Conservation (phyloP, 169 alveolate genomes). For the Toxoplasma gondii region DNA sequence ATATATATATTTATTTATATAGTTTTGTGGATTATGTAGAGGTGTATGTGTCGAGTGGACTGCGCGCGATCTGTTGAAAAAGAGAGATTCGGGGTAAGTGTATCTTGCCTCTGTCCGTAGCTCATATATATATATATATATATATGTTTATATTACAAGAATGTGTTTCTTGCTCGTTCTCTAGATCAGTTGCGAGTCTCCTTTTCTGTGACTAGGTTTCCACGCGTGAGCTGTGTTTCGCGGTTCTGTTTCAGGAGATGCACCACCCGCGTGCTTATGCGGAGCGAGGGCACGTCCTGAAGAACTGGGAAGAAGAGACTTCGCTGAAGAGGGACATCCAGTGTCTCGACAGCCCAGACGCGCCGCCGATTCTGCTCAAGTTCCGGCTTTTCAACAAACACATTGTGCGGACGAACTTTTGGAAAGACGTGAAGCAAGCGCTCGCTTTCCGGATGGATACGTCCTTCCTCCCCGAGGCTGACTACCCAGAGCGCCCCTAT, state of each 20-base stretch:
- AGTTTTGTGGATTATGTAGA: too few species aligned
- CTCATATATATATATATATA: too few species aligned
- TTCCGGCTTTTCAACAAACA: constrained; percentile 76
- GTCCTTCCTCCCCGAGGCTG: constrained; percentile 32
- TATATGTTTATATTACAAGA: not conserved
- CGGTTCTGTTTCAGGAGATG: constrained; percentile 2
- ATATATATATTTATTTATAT: not conserved
- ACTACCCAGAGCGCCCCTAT: constrained; percentile 40
- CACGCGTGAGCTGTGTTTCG: not conserved
- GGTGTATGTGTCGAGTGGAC: too few species aligned
- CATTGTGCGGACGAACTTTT: constrained; percentile 80
- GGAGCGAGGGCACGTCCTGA: constrained; percentile 13
- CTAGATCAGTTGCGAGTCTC: too few species aligned
- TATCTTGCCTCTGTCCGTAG: too few species aligned
- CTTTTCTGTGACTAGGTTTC: not conserved
- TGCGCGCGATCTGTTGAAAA: too few species aligned
- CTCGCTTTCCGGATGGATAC: constrained; percentile 79
- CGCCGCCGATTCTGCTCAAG: constrained; percentile 69
- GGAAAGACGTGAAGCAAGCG: constrained; percentile 73
- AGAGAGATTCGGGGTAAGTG: too few species aligned
- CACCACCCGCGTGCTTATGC: constrained; percentile 23
- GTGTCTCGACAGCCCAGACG: constrained; percentile 40
- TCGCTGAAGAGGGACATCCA: constrained; percentile 3
- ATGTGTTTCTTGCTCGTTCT: too few species aligned
- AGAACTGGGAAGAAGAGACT: constrained; percentile 16